A percentile compares a stretch with the other conserved stretches of the same genome.
Conservation (phyloP, 805 yeast genomes). For the Candida pini region DNA sequence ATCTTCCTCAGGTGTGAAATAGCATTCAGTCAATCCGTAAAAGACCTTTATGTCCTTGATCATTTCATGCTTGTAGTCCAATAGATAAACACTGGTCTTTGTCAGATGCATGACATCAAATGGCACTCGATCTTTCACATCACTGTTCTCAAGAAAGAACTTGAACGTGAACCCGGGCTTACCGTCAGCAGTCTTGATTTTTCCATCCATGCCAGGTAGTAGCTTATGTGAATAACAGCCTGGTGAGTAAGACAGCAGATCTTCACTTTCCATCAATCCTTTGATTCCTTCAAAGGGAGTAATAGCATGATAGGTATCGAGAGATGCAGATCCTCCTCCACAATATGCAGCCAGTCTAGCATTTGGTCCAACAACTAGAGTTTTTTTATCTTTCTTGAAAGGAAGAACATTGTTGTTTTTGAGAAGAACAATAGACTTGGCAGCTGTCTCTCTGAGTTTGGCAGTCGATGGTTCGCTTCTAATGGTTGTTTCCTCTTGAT, state of each 20-base stretch:
- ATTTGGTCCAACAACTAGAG: conserved; percentile 56
- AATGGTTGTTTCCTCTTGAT: conserved; percentile 30
- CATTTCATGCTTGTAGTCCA: conserved; percentile 25
- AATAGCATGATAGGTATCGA: conserved; percentile 13
- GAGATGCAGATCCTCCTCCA: conserved; percentile 59
- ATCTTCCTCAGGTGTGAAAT: conserved; percentile 40
- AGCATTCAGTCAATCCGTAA: conserved; percentile 40
- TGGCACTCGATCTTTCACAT: conserved; percentile 11
- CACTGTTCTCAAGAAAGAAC: conserved; percentile 20
- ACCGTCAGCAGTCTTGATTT: conserved; percentile 1
- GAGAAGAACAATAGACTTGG: conserved; percentile 50
- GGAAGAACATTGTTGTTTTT: conserved; percentile 47
- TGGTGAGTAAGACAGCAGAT: conserved; percentile 19
- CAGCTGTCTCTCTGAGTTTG: conserved; percentile 38
- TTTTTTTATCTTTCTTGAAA: conserved; percentile 33
- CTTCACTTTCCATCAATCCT: conserved; percentile 16
- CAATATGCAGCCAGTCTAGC: conserved; percentile 42
- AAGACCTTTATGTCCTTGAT: conserved; percentile 23
- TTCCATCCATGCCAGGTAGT: conserved; percentile 5
- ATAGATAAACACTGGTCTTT: conserved; percentile 6
- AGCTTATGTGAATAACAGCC: conserved; percentile 25
- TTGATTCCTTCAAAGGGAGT: conserved; percentile 6
- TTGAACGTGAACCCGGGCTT: conserved; percentile 20
- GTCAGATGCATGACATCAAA: conserved; percentile 19
- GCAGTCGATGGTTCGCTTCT: conserved; percentile 45